Percentiles rank a stretch among this genome's conserved stretches.
phyloP scores from a whole-genome alignment of 306 rosid species.

The Prunus padus region DNA sequence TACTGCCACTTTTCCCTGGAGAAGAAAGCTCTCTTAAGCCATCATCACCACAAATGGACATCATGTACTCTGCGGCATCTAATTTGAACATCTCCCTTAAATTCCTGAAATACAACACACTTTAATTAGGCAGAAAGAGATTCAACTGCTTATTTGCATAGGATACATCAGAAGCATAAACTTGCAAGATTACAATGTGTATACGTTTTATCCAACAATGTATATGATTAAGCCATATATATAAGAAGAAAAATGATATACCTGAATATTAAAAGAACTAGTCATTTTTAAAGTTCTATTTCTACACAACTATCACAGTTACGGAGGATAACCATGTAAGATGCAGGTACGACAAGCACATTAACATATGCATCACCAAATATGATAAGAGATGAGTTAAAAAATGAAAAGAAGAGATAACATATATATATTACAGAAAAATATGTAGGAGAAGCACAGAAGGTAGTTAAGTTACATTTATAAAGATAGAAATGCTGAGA shows the following conservation, averaged over 20 bases:
- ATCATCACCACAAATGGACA: slow-evolving; percentile 92
- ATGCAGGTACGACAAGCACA: neutral
- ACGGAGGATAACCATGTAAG: neutral
- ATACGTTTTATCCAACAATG: no score
- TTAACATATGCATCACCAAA: neutral
- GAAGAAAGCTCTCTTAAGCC: slow-evolving; percentile 89
- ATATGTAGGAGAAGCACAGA: neutral
- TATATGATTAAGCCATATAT: neutral
- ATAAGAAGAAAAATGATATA: neutral
- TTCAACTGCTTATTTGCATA: neutral
- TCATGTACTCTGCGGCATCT: slow-evolving; percentile 98
- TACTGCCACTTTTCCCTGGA: slow-evolving; percentile 98
- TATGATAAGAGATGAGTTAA: neutral
- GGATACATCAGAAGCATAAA: neutral
- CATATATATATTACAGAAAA: no score
- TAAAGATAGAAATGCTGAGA: neutral
- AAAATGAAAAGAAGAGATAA: no score
- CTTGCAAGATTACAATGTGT: neutral
- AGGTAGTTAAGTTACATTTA: neutral
- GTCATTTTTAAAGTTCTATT: neutral
- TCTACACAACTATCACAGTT: neutral
- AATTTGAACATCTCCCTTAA: slow-evolving; percentile 98
- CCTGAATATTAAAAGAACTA: neutral
- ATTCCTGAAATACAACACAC: slow-evolving; percentile 59
- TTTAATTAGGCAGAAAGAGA: slow-evolving; percentile 11